These are phyloP conservation scores for Trichoderma citrinoviride DNA, from an alignment of 2,329 filamentous ascomycete species.

Conservation along the genomic window DNA sequence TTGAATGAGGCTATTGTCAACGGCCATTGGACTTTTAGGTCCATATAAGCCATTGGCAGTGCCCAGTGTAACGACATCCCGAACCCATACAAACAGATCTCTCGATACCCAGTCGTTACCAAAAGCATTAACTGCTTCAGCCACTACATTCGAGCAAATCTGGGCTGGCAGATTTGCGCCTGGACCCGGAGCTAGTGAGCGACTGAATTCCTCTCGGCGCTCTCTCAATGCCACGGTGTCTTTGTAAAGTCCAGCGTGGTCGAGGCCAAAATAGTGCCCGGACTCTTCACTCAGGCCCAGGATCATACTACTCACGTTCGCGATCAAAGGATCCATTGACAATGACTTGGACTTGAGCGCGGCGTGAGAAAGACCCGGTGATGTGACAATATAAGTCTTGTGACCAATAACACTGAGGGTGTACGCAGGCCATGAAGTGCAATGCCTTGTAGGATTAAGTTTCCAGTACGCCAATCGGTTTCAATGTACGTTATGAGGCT, in stretches of 20 bases:
- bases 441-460: background rate
- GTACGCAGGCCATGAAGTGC: background rate
- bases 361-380: background rate
- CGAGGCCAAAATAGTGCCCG: background rate
- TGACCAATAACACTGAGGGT: background rate
- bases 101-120: background rate
- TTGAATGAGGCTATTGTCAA: background rate
- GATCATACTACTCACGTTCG: background rate
- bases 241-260: background rate
- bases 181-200: background rate
- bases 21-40: background rate
- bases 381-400: constrained; percentile 3
- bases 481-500: background rate
- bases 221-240: background rate
- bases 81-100: background rate
- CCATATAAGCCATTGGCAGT: background rate
- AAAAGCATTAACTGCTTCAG: background rate
- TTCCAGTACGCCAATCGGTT: background rate
- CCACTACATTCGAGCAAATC: background rate
- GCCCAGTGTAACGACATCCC: background rate
- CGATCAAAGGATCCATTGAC: constrained; percentile 7
- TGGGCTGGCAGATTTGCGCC: background rate
- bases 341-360: constrained; percentile 7
- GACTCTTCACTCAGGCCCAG: background rate
- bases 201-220: background rate